Conservation (phyloP, 2,329 filamentous ascomycete genomes). For the Ophiostoma ulmi region DNA sequence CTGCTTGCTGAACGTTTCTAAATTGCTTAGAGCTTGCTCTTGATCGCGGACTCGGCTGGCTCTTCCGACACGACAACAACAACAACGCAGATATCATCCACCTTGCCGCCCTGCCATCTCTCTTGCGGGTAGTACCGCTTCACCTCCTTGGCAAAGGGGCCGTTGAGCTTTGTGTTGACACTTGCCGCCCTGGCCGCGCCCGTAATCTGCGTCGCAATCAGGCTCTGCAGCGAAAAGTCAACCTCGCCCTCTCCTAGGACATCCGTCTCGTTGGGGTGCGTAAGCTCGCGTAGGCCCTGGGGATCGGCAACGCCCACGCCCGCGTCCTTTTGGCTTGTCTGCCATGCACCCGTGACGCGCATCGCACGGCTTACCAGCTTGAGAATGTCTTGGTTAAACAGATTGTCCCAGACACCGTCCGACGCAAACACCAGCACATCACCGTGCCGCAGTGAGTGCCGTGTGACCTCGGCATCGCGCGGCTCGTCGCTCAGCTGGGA, state of each 20-base stretch:
- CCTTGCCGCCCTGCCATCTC: conserved; percentile 84
- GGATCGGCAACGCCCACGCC: conserved; percentile 56
- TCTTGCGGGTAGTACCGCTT: conserved; percentile 82
- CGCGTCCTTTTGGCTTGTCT: conserved; percentile 45
- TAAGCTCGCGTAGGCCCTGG: conserved; percentile 35
- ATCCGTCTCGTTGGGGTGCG: conserved; percentile 17
- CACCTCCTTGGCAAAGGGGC: conserved; percentile 92
- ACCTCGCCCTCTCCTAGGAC: neutral
- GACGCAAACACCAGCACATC: conserved; percentile 92
- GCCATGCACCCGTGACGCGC: conserved; percentile 70
- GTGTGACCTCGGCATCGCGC: conserved; percentile 73
- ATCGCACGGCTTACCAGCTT: conserved; percentile 73
- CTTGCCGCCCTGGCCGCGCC: conserved; percentile 80
- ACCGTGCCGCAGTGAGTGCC: conserved; percentile 74
- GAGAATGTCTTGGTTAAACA: conserved; percentile 85
- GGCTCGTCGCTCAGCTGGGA: conserved; percentile 77
- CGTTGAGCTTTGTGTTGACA: conserved; percentile 72
- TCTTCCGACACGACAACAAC: conserved; percentile 72
- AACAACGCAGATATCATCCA: conserved; percentile 90
- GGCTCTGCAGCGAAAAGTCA: conserved; percentile 61
- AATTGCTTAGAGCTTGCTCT: conserved; percentile 25
- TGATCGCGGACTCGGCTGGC: conserved; percentile 34
- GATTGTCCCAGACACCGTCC: conserved; percentile 93
- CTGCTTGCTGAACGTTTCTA: neutral
- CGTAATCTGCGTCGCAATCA: conserved; percentile 73